Evolutionary conservation across 805 yeast genomes (phyloP).

Genomic region (Ogataea minuta): DNA sequence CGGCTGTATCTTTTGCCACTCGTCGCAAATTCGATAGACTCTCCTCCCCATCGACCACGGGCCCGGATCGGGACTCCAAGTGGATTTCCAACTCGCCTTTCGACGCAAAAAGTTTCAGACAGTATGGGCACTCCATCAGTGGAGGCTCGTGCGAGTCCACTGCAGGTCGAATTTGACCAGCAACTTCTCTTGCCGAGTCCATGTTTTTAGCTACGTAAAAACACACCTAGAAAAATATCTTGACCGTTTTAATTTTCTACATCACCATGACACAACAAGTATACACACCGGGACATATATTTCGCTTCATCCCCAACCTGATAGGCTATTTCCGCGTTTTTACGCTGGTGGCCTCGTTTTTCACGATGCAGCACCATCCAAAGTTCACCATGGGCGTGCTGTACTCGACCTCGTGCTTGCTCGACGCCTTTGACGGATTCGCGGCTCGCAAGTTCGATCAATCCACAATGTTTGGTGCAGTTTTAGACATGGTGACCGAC

Average conservation of each 20-base stretch:
- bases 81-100: slow-evolving; percentile 2
- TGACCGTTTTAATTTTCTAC: slow-evolving; percentile 1
- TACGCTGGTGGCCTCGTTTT: slow-evolving; percentile 76
- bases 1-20: neutral
- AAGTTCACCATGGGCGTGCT: slow-evolving; percentile 64
- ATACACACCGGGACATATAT: slow-evolving; percentile 41
- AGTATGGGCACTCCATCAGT: slow-evolving; percentile 4
- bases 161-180: slow-evolving; percentile 4
- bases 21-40: slow-evolving; percentile 13
- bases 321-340: slow-evolving; percentile 87
- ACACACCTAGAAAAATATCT: neutral
- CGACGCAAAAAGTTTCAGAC: neutral
- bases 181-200: slow-evolving; percentile 1
- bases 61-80: neutral
- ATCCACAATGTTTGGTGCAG: slow-evolving; percentile 92
- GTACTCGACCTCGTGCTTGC: slow-evolving; percentile 83
- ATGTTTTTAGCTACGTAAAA: slow-evolving; percentile 1
- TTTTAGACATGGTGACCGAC: slow-evolving; percentile 97
- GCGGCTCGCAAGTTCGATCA: slow-evolving; percentile 90
- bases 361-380: slow-evolving; percentile 83
- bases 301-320: slow-evolving; percentile 82
- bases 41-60: neutral
- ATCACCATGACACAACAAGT: slow-evolving; percentile 9
- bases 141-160: neutral
- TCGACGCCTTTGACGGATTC: slow-evolving; percentile 95